phyloP scores from a whole-genome alignment of 108 stramenopile genomes.

The Stephanodiscus triporus region DNA sequence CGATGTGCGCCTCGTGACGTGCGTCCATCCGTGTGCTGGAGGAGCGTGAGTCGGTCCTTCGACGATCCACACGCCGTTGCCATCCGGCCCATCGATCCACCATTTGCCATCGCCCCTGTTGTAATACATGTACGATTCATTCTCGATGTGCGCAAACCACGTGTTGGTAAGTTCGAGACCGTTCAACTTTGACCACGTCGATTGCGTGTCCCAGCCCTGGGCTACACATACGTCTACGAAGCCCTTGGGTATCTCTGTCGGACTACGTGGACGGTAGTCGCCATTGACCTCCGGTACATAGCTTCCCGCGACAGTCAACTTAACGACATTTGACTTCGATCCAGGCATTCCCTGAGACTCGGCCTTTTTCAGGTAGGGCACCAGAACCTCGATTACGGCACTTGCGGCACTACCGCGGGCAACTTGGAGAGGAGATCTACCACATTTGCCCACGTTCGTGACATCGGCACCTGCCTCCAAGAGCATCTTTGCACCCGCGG shows the following conservation, averaged over 20 bases:
- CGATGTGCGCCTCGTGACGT: background rate
- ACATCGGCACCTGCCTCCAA: constrained; percentile 64
- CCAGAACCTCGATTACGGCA: constrained; percentile 33
- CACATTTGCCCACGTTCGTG: constrained; percentile 25
- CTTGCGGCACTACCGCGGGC: constrained; percentile 35
- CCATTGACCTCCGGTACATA: constrained; percentile 30
- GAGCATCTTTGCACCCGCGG: constrained; percentile 67
- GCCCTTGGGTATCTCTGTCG: constrained; percentile 32
- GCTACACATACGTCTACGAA: constrained; percentile 33
- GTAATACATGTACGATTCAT: constrained; percentile 57
- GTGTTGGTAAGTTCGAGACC: constrained; percentile 18
- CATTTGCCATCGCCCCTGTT: constrained; percentile 48
- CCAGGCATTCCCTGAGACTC: constrained; percentile 7
- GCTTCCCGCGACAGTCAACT: constrained; percentile 38
- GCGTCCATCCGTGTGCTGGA: constrained; percentile 38
- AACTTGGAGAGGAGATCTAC: constrained; percentile 23
- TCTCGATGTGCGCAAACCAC: constrained; percentile 48
- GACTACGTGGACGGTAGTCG: constrained; percentile 32
- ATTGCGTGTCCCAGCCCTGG: constrained; percentile 29
- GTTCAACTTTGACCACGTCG: constrained; percentile 45
- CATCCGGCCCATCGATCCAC: constrained; percentile 61
- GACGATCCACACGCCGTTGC: constrained; percentile 48
- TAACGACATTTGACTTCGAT: constrained; percentile 28
- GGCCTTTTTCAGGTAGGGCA: constrained; percentile 17
- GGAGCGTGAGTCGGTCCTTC: constrained; percentile 45